phyloP scores from a whole-genome alignment of 2,329 filamentous ascomycete genomes.

The Cylindrodendrum hubeiense region DNA sequence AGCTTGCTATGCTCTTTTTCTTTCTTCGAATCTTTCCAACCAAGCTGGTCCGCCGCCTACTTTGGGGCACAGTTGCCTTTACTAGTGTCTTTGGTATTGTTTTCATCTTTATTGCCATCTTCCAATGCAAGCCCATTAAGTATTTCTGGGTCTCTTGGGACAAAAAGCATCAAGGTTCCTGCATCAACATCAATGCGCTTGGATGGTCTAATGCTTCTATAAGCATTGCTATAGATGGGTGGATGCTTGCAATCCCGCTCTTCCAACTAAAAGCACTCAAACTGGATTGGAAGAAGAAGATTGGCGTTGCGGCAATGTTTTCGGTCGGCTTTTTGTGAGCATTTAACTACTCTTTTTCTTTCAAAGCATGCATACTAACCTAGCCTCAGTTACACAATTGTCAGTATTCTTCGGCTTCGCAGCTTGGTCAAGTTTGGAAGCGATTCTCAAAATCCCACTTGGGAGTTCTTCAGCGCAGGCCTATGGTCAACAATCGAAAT shows the following conservation, averaged over 20 bases:
- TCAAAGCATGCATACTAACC: too few species aligned
- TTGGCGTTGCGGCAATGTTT: slow-evolving; percentile 9
- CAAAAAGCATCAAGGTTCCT: slow-evolving; percentile 8
- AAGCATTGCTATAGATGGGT: slow-evolving; percentile 20
- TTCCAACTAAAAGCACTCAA: neutral
- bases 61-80: slow-evolving; percentile 23
- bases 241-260: slow-evolving; percentile 13
- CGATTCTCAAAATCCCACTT: neutral
- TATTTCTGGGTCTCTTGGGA: slow-evolving; percentile 27
- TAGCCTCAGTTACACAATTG: neutral
- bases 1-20: slow-evolving; percentile 29
- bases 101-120: slow-evolving; percentile 3
- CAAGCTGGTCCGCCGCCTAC: neutral
- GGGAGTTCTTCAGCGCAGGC: slow-evolving; percentile 2
- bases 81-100: slow-evolving; percentile 8
- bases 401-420: slow-evolving; percentile 7
- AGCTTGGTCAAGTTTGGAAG: neutral
- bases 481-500: slow-evolving; percentile 10
- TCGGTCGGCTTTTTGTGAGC: slow-evolving; percentile 3
- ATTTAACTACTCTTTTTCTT: too few species aligned
- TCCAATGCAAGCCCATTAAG: slow-evolving; percentile 21
- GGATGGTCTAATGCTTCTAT: slow-evolving; percentile 26
- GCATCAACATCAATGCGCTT: slow-evolving; percentile 14
- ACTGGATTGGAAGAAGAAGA: slow-evolving; percentile 8
- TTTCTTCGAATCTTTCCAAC: slow-evolving; percentile 29